Evolutionary conservation across 2,329 filamentous ascomycete species (phyloP), one percentile per base, ranked within the genome.

Genomic region (Cryphonectria japonica): DNA sequence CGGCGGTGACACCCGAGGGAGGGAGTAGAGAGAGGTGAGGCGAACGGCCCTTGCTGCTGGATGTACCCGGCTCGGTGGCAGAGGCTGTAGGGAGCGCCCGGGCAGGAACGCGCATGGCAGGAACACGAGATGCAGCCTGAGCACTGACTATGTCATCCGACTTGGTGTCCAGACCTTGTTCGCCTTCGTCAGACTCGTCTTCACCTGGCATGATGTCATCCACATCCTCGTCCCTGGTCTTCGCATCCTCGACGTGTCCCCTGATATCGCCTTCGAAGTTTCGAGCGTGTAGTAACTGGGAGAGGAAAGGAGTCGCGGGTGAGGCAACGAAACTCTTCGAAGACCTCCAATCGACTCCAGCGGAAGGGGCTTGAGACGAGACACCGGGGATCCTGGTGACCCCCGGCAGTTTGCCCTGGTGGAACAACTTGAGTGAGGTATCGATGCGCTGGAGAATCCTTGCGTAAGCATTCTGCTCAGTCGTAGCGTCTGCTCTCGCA

Each of bases 251-350:
- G 66, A 91, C 89, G 75, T 86, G 78, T 69, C 88, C 85, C 71
- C 83, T 79, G 68, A 93, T 81, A 76, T 93, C 86, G 67, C 89
- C 85, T 72, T 83, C 82, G 75, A 92, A 87, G 46, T 91, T 90
- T 77, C 85, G 87, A 73, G 82, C 85, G 75, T 88, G 84, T 81
- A 94, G 84, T 63, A 93, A 80, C 57, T 86, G 86, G 41, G 92
- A 93, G 29, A 95, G 83, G 79, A 92, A 86, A 19, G 92, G 92
- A 22, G 89, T 88, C 46, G 88, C 85, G 8, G 85, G 79, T 14
- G 89, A 88, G 66, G 85, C 85, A 69, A 85, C 81, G 76, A 90
- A 89, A n/a, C 71, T 57, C 63, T 76, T 76, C 66, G 80, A 73
- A 63, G 79, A 75, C 41, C 77, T 76, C 60, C 79, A 74, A 22